phyloP scores from a whole-genome alignment of 495 filamentous ascomycete genomes.

The Aspergillus wentii region DNA sequence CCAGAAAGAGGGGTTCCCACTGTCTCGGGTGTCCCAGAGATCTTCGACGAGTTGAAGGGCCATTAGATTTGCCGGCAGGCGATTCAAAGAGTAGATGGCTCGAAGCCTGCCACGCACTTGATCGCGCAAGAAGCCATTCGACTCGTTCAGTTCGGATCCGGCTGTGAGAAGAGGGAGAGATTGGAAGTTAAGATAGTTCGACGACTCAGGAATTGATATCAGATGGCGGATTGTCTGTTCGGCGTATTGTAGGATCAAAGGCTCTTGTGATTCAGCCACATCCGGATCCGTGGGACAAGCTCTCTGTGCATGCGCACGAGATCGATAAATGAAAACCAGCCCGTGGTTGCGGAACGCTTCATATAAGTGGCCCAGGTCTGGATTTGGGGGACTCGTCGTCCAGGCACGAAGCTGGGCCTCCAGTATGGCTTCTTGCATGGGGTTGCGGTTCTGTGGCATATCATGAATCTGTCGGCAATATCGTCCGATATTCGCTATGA shows the following conservation, averaged over 20 bases:
- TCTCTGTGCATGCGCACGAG: slow-evolving; percentile 4
- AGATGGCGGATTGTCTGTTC: slow-evolving; percentile 10
- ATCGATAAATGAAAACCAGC: slow-evolving; percentile 11
- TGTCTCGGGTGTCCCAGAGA: slow-evolving; percentile 10
- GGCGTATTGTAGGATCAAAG: slow-evolving; percentile 10
- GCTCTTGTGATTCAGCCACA: slow-evolving; percentile 9
- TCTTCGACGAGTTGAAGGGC: slow-evolving; percentile 10
- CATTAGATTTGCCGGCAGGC: slow-evolving; percentile 7
- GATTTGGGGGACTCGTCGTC: slow-evolving; percentile 7
- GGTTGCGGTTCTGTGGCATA: slow-evolving; percentile 4
- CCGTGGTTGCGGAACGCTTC: slow-evolving; percentile 12
- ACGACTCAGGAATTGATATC: slow-evolving; percentile 5
- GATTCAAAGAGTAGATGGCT: slow-evolving; percentile 12
- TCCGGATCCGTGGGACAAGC: slow-evolving; percentile 2
- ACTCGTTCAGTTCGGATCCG: slow-evolving; percentile 9
- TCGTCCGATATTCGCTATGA: slow-evolving; percentile 10
- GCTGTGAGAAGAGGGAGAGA: slow-evolving; percentile 9
- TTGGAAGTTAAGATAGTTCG: slow-evolving; percentile 10
- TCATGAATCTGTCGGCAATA: slow-evolving; percentile 11
- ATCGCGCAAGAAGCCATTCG: slow-evolving; percentile 5
- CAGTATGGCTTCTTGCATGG: slow-evolving; percentile 6
- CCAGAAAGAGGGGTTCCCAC: slow-evolving; percentile 6
- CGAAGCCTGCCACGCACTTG: slow-evolving; percentile 6
- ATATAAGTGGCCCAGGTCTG: slow-evolving; percentile 6
- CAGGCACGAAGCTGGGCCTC: slow-evolving; percentile 8